Base-by-base conservation (phyloP, 352 stramenopile genomes). In the Phytophthora tubulina region DNA sequence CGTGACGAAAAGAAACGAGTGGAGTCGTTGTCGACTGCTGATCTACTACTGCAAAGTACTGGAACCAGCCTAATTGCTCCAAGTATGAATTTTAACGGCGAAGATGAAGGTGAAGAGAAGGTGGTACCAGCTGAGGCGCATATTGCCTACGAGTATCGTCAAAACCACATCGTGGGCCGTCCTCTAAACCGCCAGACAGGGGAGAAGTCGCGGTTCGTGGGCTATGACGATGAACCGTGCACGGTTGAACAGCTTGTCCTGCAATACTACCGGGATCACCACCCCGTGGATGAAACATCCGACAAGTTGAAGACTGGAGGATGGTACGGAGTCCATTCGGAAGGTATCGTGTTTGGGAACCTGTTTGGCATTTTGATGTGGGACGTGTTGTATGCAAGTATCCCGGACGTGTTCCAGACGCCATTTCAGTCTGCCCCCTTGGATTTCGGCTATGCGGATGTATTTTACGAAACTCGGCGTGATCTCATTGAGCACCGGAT, bases 331-430 rank as follows among this genome's bases (percentile, higher is more conserved):
- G 72, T 94, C n/a, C 92, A 98, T 62, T 94, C 82, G 30, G 91
- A 97, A 75, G 91, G 92, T 0, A 63, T 66, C 42, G 67, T 92
- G 36, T 57, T 97, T 32, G 68, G 76, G 13, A 91, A 88, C 49
- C 48, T 97, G 2, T 96, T 96, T 68, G 88, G 90, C 0, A 63
- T 98, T 15, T 84, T 97, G n/a, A 86, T 97, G 81, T 97, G 92
- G 92, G 87, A 96, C 36, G 67, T 95, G 9, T 60, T 98, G 32
- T 97, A 97, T 45, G 79, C 84, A 0, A 75, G 62, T n/a, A 75
- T 97, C 15, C 77, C 85, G 3, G 76, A 96, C 53, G 92, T 97
- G 2, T 97, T 97, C 59, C 90, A 97, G 73, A 96, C 82, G n/a
- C 85, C 81, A 6, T 97, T 90, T 48, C 90, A 97, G 54, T 70